Evolutionary conservation across 371 early-diverging fungal genomes (phyloP).

Genomic region (Mucor plumbeus): DNA sequence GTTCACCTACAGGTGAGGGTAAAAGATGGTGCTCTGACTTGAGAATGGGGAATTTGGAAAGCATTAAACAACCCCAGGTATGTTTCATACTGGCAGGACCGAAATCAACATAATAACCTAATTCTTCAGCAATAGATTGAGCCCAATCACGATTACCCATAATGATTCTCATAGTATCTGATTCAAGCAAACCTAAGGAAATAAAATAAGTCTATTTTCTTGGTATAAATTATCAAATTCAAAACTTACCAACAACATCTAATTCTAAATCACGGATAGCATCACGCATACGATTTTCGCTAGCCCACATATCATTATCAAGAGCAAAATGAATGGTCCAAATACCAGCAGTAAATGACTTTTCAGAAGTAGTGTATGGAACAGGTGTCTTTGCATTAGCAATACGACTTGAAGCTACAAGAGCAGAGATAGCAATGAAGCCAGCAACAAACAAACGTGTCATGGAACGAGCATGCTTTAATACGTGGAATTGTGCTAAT

Average conservation of each 20-base stretch:
- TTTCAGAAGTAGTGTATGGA: conserved; percentile 68
- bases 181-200: conserved; percentile 69
- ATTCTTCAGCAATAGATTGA: conserved; percentile 79
- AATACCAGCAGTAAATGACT: conserved; percentile 79
- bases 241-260: conserved; percentile 76
- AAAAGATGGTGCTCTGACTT: conserved; percentile 75
- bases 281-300: conserved; percentile 75
- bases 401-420: conserved; percentile 42
- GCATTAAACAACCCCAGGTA: conserved; percentile 87
- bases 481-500: conserved; percentile 40
- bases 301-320: conserved; percentile 85
- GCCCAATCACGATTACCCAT: conserved; percentile 89
- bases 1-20: conserved; percentile 83
- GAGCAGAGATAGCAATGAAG: conserved; percentile 36
- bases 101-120: conserved; percentile 81
- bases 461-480: conserved; percentile 45
- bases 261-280: conserved; percentile 77
- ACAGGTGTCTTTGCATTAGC: conserved; percentile 50
- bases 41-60: conserved; percentile 84
- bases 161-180: conserved; percentile 81
- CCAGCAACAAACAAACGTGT: conserved; percentile 36
- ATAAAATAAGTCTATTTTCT: not conserved
- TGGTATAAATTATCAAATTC: not conserved
- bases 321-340: conserved; percentile 90
- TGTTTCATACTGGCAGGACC: conserved; percentile 84